Base-by-base conservation (phyloP, 768 basidiomycete genomes). In the Leccinellum luteum region DNA sequence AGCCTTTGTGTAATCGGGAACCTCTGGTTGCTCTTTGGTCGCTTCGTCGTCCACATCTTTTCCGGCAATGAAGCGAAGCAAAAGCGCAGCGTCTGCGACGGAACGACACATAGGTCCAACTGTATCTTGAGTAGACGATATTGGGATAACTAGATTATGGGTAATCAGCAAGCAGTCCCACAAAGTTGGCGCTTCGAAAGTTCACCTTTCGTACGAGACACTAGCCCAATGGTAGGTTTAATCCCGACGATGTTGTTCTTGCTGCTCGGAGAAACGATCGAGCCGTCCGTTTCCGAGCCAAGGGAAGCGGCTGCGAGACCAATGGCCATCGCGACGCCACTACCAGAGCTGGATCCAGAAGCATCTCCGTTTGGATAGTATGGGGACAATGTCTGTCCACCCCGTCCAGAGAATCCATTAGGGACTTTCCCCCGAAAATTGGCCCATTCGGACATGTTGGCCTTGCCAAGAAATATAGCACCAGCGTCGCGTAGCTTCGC, bases 1-100 rank as follows among this genome's bases (percentile, higher is more conserved):
- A 0, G 85, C 84, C 58, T 76, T 73, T 6, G 75, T 82, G 62
- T 77, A 88, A 64, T 86, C 78, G 0, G 86, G 86, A 1, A 86
- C 73, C 2, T 60, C 56, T 0, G 86, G 86, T 60, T 84, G 83
- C 6, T 72, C 71, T 4, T 79, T 69, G 1, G 83, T 85, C 51
- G 74, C 78, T 51, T 79, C 78, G 60, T 85, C 84, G 14, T 80
- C 76, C 0, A 75, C 73, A 55, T 85, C 84, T 49, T 68, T 73
- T 7, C 83, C 84, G 5, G 83, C 79, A 30, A 86, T 85, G 35
- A 78, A 64, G 12, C 76, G 74, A 8, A 85, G 74, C 1, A 86
- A 74, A 28, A 81, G 75, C 0, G 84, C 83, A 0, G 82, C 82
- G 54, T 86, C 85, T 2, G 79, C 68, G 19, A 85, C 62, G 2